Evolutionary conservation across 257 asterid species (phyloP).

Genomic region (Penstemon davidsonii): DNA sequence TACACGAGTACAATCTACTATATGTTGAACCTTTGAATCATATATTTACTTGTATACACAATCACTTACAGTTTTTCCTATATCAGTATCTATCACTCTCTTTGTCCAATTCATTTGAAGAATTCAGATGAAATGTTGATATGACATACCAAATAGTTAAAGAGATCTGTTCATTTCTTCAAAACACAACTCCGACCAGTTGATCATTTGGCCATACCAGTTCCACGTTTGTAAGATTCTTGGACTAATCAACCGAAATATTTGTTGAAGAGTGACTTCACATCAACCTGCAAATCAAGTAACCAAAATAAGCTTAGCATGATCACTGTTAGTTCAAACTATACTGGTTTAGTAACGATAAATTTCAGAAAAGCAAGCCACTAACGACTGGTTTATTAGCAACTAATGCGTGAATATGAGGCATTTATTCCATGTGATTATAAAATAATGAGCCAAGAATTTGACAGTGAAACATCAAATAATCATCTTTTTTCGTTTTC

Average conservation of each 20-base stretch:
- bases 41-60: slow-evolving; percentile 13
- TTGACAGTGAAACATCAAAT: background rate
- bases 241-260: slow-evolving; percentile 14
- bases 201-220: slow-evolving; percentile 11
- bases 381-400: background rate
- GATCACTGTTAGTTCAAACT: background rate
- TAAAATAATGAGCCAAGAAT: slow-evolving; percentile 4
- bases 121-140: slow-evolving; percentile 25
- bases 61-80: slow-evolving; percentile 7
- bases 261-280: slow-evolving; percentile 12
- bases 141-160: slow-evolving; percentile 14
- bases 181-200: slow-evolving; percentile 3
- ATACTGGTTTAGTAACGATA: background rate
- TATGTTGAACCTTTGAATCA: slow-evolving; percentile 16
- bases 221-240: slow-evolving; percentile 23
- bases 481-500: background rate
- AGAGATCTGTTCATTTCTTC: slow-evolving; percentile 8
- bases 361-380: background rate
- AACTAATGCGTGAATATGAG: background rate
- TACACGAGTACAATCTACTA: slow-evolving; percentile 24
- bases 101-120: slow-evolving; percentile 20
- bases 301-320: slow-evolving; percentile 23
- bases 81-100: slow-evolving; percentile 9
- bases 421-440: background rate
- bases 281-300: slow-evolving; percentile 34